These are phyloP conservation scores for Ambrosiella cleistominuta DNA, from an alignment of 2,329 filamentous ascomycete species.

Conservation along the genomic window DNA sequence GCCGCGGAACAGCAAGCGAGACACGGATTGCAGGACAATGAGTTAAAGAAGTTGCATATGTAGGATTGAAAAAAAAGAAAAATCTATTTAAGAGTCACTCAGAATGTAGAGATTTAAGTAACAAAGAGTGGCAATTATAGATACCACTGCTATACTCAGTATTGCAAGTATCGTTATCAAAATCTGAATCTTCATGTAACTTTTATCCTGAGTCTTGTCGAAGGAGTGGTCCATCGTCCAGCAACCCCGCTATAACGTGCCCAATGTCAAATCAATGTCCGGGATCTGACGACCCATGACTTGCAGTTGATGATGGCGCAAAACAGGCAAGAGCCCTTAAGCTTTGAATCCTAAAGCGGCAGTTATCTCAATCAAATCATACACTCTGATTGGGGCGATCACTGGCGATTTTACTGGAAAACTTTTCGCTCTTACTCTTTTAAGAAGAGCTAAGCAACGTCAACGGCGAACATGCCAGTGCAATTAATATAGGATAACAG, in stretches of 20 bases:
- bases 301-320: neutral
- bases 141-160: neutral
- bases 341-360: neutral
- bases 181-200: neutral
- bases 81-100: constrained; percentile 1
- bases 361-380: neutral
- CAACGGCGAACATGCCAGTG: neutral
- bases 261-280: neutral
- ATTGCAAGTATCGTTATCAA: neutral
- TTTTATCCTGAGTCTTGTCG: neutral
- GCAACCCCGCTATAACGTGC: neutral
- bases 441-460: neutral
- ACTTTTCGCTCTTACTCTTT: constrained; percentile 3
- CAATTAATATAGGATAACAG: too few species aligned
- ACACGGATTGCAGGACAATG: neutral
- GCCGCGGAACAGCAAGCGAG: constrained; percentile 1
- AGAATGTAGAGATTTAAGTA: neutral
- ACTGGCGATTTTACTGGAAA: neutral
- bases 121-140: neutral
- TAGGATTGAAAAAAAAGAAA: neutral
- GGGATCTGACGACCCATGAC: neutral
- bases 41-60: constrained; percentile 1
- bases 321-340: neutral
- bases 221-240: neutral
- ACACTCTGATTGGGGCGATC: neutral